Percentiles rank a stretch among this genome's conserved stretches.
Conservation (phyloP, 345 rosid genomes). For the Populus deltoides region DNA sequence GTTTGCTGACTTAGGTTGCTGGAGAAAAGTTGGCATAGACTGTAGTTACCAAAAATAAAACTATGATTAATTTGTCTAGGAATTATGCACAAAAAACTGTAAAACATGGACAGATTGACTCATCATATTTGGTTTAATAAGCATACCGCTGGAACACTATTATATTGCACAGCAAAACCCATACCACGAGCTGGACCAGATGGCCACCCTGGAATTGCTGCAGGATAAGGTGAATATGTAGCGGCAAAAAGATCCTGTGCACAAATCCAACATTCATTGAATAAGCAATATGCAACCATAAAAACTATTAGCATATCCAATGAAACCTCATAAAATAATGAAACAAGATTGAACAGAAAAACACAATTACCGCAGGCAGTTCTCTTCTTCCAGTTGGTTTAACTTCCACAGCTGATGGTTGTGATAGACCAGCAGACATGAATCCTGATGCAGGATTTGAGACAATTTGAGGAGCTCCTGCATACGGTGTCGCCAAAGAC, state of each 20-base stretch:
- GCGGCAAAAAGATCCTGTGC: conserved; percentile 75
- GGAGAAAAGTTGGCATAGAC: conserved; percentile 55
- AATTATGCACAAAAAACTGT: not conserved
- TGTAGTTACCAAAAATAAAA: conserved; percentile 29
- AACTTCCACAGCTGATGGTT: conserved; percentile 38
- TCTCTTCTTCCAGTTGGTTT: conserved; percentile 60
- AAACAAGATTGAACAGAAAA: not conserved
- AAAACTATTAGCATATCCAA: not conserved
- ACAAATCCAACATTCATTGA: conserved; percentile 14
- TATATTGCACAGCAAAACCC: conserved; percentile 61
- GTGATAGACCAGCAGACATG: conserved; percentile 33
- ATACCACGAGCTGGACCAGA: conserved; percentile 58
- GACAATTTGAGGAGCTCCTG: conserved; percentile 38
- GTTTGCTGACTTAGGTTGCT: conserved; percentile 56
- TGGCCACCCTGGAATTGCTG: conserved; percentile 71
- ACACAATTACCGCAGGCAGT: conserved; percentile 66
- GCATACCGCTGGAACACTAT: conserved; percentile 48
- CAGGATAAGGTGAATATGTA: conserved; percentile 51
- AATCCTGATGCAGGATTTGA: conserved; percentile 30
- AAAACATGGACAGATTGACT: not conserved
- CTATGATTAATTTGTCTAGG: conserved; percentile 4
- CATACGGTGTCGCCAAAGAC: conserved; percentile 39
- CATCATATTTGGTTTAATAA: conserved; percentile 10
- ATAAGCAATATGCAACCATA: not conserved
- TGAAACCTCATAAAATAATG: not conserved